Evolutionary conservation across 2,329 filamentous ascomycete species (phyloP).

Genomic region (Fusarium camptoceras): DNA sequence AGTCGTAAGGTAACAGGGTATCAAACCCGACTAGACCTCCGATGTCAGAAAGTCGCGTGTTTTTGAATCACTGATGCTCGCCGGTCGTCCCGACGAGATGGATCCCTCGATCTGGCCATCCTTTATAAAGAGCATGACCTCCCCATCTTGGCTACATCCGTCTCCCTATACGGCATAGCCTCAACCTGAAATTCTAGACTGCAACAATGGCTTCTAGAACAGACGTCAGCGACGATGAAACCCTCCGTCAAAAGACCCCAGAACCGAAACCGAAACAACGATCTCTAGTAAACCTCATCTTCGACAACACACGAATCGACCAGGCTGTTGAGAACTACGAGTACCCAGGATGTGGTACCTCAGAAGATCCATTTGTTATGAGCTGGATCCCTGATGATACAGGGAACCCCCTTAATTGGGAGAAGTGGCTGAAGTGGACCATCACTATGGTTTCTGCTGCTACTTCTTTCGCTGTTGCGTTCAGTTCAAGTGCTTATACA

Average conservation of each 20-base stretch:
- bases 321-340: constrained; percentile 65
- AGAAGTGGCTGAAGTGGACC: constrained; percentile 69
- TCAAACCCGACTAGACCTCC: background rate
- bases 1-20: constrained; percentile 26
- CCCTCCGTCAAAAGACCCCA: constrained; percentile 23
- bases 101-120: constrained; percentile 16
- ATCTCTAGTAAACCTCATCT: constrained; percentile 57
- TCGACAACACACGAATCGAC: constrained; percentile 69
- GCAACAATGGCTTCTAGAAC: constrained; percentile 10
- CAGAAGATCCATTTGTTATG: constrained; percentile 74
- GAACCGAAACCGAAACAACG: constrained; percentile 6
- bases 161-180: constrained; percentile 14
- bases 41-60: constrained; percentile 18
- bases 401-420: constrained; percentile 73
- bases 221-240: constrained; percentile 32
- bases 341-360: constrained; percentile 72
- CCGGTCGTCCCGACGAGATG: constrained; percentile 28
- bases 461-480: constrained; percentile 75
- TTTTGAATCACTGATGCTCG: constrained; percentile 6
- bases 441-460: constrained; percentile 72
- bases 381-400: constrained; percentile 75
- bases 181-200: background rate
- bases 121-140: constrained; percentile 29
- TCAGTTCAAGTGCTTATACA: constrained; percentile 76
- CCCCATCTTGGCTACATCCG: constrained; percentile 19